Base-by-base conservation (phyloP, 2,329 filamentous ascomycete species). In the Chaetomiaceae sp. region DNA sequence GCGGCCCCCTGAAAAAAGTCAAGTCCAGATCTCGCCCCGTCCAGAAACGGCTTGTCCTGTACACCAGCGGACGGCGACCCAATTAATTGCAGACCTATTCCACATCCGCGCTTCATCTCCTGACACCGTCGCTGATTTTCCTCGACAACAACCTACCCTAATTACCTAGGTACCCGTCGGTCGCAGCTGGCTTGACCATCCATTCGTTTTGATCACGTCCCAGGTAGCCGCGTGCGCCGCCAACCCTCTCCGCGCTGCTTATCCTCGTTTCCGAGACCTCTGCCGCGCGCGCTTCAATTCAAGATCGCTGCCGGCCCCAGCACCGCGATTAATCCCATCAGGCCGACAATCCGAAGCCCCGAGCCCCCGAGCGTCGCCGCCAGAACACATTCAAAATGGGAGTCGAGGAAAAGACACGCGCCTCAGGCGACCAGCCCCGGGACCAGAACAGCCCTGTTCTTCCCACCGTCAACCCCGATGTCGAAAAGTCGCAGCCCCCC, bases 351-450 rank as follows among this genome's bases (percentile, higher is more conserved):
- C 25, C n/a, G n/a, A n/a, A n/a, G 20, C 25, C 16, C 11, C 42
- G 29, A 42, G 18, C 37, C 20, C 34, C 34, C 27, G 23, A 44
- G 10, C 48, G 21, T 36, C 36, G 27, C 41, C 25, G 11, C 20
- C 16, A 27, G 14, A 33, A 36, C 5, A 51, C 23, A 16, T 36
- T n/a, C 66, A 74, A 69, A 57, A 87, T 86, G 82, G 79, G 72
- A 58, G 74, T 75, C 65, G 87, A 87, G 68, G 88, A 96, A 72
- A 96, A 96, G 75, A 85, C 80, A 64, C 86, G 91, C 68, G 78
- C 84, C 65, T 96, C 90, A 42, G 87, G 87, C 71, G 91, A 96
- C 71, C 76, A 80, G 64, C 75, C 81, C 53, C 81, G 86, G 48
- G 79, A 84, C 59, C 71, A 75, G 58, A 75, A 74, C 61, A 73